A percentile compares a stretch with the other conserved stretches of the same genome.
These are phyloP conservation scores for Pseudocercospora pini-densiflorae DNA, from an alignment of 2,329 filamentous ascomycete species.

Conservation along the genomic window DNA sequence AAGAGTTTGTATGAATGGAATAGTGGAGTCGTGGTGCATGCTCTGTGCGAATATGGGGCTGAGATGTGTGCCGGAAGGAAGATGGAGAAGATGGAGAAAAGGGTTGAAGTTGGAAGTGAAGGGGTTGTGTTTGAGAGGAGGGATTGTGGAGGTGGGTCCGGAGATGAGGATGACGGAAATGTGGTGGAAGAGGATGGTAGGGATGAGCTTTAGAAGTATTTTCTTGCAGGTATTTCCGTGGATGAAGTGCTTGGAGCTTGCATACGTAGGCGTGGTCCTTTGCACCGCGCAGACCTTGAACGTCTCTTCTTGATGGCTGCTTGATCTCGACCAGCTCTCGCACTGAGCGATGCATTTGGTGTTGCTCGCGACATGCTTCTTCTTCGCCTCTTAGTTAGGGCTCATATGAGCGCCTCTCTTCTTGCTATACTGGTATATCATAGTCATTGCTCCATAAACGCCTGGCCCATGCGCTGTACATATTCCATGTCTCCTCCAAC, in stretches of 20 bases:
- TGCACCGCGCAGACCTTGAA: no score
- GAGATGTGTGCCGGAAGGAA: background rate
- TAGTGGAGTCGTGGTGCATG: background rate
- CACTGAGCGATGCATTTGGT: no score
- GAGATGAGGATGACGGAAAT: background rate
- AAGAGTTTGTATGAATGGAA: background rate
- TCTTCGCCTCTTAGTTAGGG: no score
- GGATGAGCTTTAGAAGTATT: background rate
- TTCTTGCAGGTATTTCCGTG: no score
- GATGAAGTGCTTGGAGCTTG: no score
- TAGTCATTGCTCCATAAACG: slow-evolving; percentile 17
- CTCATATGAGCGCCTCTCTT: background rate
- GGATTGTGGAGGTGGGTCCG: background rate
- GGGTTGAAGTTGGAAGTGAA: background rate
- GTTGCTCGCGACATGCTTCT: no score
- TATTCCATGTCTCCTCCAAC: background rate
- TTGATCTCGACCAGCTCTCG: no score
- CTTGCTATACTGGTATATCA: slow-evolving; percentile 6
- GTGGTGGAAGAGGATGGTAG: background rate
- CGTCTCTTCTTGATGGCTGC: no score
- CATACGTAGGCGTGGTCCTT: no score
- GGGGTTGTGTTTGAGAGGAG: background rate
- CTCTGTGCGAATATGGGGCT: background rate
- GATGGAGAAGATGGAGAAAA: background rate
- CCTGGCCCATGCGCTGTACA: slow-evolving; percentile 26